Percentiles rank a stretch among this genome's conserved stretches.
Conservation (phyloP, 352 stramenopile species). For the Pythium plurisporium region DNA sequence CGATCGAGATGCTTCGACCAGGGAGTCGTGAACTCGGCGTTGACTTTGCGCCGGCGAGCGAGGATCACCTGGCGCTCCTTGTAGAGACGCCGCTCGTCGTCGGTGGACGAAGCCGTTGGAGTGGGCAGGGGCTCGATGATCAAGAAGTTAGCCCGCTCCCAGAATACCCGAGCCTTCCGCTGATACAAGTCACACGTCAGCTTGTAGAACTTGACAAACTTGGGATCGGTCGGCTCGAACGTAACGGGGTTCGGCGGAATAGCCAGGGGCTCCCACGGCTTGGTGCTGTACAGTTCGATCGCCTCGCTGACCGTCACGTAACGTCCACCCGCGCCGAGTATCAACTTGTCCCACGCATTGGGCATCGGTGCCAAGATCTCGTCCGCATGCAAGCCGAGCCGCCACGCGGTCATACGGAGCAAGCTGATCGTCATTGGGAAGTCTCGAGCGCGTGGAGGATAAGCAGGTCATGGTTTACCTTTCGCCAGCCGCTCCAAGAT, state of each 20-base stretch:
- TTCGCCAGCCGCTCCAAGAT: too few relatives aligned
- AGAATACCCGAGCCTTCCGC: background rate
- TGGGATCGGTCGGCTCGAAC: background rate
- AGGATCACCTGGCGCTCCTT: background rate
- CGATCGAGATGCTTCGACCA: background rate
- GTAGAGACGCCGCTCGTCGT: background rate
- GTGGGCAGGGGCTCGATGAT: background rate
- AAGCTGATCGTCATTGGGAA: background rate
- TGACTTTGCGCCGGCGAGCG: background rate
- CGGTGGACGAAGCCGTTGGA: background rate
- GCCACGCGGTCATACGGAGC: background rate
- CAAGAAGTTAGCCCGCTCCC: background rate
- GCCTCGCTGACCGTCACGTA: background rate
- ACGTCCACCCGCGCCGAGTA: background rate
- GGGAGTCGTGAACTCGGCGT: background rate
- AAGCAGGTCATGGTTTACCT: background rate
- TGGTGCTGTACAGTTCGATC: background rate
- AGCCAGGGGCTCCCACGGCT: background rate
- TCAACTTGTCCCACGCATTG: background rate
- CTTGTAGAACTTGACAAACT: background rate
- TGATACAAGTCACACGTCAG: background rate
- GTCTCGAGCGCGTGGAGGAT: background rate
- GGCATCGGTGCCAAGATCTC: background rate
- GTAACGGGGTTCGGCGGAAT: background rate
- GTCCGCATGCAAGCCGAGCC: background rate